Percentiles rank a stretch among this genome's conserved stretches.
These are phyloP conservation scores for Amanita polypyramis DNA, from an alignment of 768 basidiomycete genomes.

Conservation along the genomic window DNA sequence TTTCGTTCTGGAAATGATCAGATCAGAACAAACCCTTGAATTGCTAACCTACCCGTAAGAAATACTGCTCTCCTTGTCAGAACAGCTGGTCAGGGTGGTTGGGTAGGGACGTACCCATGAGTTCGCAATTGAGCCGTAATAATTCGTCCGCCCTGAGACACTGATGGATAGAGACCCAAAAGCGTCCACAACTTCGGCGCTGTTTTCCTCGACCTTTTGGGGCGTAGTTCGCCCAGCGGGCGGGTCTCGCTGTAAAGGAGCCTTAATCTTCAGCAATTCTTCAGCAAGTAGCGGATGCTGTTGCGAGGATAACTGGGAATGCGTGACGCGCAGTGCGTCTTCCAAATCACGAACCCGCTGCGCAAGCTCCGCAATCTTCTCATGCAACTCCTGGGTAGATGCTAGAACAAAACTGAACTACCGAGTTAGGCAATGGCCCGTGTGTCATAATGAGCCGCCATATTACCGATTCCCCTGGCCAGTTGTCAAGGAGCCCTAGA, in stretches of 20 bases:
- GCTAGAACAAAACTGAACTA: conserved; percentile 62
- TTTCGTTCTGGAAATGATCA: conserved; percentile 41
- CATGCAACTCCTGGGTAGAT: conserved; percentile 71
- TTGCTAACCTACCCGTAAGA: conserved; percentile 55
- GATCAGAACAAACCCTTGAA: background rate
- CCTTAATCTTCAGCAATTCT: conserved; percentile 66
- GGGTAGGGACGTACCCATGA: conserved; percentile 48
- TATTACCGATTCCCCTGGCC: conserved; percentile 70
- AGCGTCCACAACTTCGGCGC: conserved; percentile 65
- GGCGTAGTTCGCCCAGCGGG: conserved; percentile 28
- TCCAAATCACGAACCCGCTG: conserved; percentile 70
- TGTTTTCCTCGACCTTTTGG: conserved; percentile 52
- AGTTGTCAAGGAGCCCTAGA: conserved; percentile 64
- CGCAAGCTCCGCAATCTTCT: conserved; percentile 69
- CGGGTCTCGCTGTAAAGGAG: conserved; percentile 63
- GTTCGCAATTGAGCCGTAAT: conserved; percentile 66
- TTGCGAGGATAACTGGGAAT: conserved; percentile 46
- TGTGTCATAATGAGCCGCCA: background rate
- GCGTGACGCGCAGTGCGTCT: conserved; percentile 53
- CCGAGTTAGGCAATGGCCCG: background rate
- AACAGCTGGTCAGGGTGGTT: background rate
- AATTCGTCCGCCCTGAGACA: conserved; percentile 62
- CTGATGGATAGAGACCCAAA: conserved; percentile 74
- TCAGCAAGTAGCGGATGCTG: conserved; percentile 60
- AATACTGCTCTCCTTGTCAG: conserved; percentile 39